Base-by-base conservation (phyloP, 306 rosid species). In the Vachellia collinsii region DNA sequence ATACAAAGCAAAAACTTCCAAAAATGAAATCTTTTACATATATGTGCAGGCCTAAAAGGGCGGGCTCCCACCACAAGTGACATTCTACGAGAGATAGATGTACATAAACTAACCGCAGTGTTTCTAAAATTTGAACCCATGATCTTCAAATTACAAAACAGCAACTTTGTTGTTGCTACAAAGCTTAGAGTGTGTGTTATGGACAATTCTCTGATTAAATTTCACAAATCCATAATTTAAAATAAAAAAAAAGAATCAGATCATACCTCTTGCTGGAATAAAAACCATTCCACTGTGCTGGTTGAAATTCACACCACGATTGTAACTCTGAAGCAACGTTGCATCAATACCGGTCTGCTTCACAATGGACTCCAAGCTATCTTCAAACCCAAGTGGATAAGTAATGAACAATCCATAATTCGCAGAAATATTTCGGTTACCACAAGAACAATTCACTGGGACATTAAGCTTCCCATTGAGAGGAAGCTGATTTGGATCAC, bases 321-420 rank as follows among this genome's bases (percentile, higher is more conserved):
- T 62, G 36, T 62, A 62, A 13, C 10, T 29, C 68, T 29, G 68
- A 29, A 62, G 42, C 68, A 62, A 29, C 38, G 17, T 12, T 5
- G 68, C n/a, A 11, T 29, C 41, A 6, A 62, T 14, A 5, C 38
- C 38, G 9, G 72, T 67, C 25, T 37, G n/a, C 7, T 67, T 16
- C 48, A n/a, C 72, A 14, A 67, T 67, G 3, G 72, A 37, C 4
- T 38, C 48, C 72, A 67, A 39, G 72, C 72, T 67, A 67, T 67
- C 72, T 42, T 19, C 34, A 67, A 8, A 4, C 11, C 48, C 10
- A 19, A 67, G 50, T 67, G 72, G 72, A 39, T 67, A 38, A 11
- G 48, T 67, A 17, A 67, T 19, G n/a, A 67, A 39, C 48, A 67
- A 39, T 3, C 72, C 72, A 39, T 67, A 67, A 8, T 67, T 7